Conservation (phyloP, 768 basidiomycete species). For the Kondoa subrosea region DNA sequence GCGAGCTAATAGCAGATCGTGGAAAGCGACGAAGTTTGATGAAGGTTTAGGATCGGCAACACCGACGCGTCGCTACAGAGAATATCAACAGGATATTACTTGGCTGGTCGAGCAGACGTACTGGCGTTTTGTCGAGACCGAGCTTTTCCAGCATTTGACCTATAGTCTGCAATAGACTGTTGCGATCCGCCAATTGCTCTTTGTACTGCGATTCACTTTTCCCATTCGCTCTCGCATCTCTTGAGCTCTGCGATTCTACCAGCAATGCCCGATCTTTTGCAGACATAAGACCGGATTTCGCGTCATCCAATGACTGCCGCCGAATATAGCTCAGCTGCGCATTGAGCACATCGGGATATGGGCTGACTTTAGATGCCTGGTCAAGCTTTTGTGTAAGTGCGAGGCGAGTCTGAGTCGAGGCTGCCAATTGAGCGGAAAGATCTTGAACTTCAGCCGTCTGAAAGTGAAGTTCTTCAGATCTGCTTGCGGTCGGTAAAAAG, state of each 20-base stretch:
- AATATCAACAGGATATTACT: background rate
- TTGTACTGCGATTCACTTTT: conserved; percentile 70
- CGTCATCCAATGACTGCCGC: conserved; percentile 40
- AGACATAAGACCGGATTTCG: conserved; percentile 50
- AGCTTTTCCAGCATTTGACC: conserved; percentile 94
- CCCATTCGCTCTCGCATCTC: conserved; percentile 26
- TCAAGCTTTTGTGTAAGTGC: conserved; percentile 86
- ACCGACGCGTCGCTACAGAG: background rate
- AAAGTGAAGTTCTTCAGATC: background rate
- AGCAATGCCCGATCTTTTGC: conserved; percentile 51
- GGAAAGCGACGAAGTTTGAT: conserved; percentile 82
- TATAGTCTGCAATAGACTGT: conserved; percentile 73
- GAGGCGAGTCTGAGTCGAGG: conserved; percentile 70
- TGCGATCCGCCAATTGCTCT: conserved; percentile 82
- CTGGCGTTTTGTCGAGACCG: conserved; percentile 16
- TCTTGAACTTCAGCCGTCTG: conserved; percentile 63
- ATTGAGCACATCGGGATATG: background rate
- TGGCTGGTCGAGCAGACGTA: background rate
- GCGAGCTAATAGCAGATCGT: conserved; percentile 77
- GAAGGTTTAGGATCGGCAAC: background rate
- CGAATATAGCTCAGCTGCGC: background rate
- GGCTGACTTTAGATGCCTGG: conserved; percentile 39
- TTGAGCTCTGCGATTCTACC: conserved; percentile 40
- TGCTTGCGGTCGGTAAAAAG: background rate
- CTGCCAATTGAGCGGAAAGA: conserved; percentile 56